Base-by-base conservation (phyloP, 2,329 filamentous ascomycete species). In the Zarea fungicola region DNA sequence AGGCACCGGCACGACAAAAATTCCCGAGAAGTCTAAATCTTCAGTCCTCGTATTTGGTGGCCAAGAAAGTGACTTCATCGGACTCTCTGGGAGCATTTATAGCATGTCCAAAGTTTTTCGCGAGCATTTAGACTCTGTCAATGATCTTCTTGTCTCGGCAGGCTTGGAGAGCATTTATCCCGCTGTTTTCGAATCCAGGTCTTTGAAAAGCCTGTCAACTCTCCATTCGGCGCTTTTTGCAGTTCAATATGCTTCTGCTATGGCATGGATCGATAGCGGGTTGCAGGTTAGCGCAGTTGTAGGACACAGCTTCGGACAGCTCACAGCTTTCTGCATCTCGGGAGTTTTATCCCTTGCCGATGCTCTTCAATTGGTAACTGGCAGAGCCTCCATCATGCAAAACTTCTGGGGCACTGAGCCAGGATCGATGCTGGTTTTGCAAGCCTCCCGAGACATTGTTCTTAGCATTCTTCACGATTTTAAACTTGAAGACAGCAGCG, bases 221-320 rank as follows among this genome's bases (percentile, higher is more conserved):
- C 41, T 52, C n/a, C 50, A 52, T 18, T 26, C 32, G 11, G 29
- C 19, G 7, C 22, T 52, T 3, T 52, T 57, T 19, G 41, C 51
- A 1, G 5, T 52, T 13, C 55, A 57, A n/a, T 53, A 55, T 26
- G 32, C 55, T 0, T 42, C 28, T 32, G 54, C 55, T 5, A 43
- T 21, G 10, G 34, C 47, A 3, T 57, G 55, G 55, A 48, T 57
- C 8, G 43, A 50, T 13, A 29, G 49, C 8, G 55, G 55, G 1
- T 18, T 55, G 11, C 10, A 51, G 10, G 22, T 49, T 4, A 43
- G 41, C 10, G 42, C 44, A 9, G 21, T 56, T 8, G 22, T 57
- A 5, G 70, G 70, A 1, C 69, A 73, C 50, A 69, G 65, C 46
- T 66, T 72, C 36, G 69, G 69, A 5, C 56, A 72, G 49, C 46